A percentile compares a stretch with the other conserved stretches of the same genome.
Conservation (phyloP, 2,329 filamentous ascomycete genomes). For the Dactylella cylindrospora region DNA sequence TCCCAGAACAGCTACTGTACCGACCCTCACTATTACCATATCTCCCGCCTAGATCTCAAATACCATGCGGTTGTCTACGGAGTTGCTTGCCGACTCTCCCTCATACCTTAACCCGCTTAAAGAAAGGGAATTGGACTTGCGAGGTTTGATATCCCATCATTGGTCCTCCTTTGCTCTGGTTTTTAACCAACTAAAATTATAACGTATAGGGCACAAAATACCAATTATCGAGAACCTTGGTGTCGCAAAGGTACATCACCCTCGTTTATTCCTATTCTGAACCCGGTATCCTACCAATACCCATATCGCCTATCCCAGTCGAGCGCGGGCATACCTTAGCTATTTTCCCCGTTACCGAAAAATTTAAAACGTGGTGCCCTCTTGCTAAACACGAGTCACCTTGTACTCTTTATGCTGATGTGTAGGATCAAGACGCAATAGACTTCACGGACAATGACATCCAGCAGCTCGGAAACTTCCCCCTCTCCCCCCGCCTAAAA, state of each 20-base stretch:
- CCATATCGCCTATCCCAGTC: no score
- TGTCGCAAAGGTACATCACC: constrained; percentile 75
- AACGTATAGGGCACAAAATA: constrained; percentile 88
- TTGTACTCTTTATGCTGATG: constrained; percentile 35
- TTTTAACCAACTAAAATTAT: no score
- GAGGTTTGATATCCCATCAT: constrained; percentile 79
- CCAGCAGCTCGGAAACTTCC: constrained; percentile 84
- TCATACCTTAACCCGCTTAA: constrained; percentile 98
- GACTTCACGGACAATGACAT: constrained; percentile 99
- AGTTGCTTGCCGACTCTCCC: constrained; percentile 89
- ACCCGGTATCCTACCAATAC: no score
- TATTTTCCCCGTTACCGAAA: no score
- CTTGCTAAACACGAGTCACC: constrained; percentile 44
- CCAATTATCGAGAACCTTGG: constrained; percentile 96
- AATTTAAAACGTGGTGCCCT: no score
- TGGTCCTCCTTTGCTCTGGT: neutral
- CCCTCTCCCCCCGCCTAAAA: constrained; percentile 80
- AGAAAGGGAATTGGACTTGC: constrained; percentile 97
- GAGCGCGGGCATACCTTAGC: no score
- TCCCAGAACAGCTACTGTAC: no score
- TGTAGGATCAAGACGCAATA: constrained; percentile 74
- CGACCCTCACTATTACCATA: no score
- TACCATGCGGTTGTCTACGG: constrained; percentile 92
- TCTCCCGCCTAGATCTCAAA: no score
- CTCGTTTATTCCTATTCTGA: no score